Evolutionary conservation across 2,329 filamentous ascomycete species (phyloP), one percentile per base, ranked within the genome.

Genomic region (Plenodomus tracheiphilus): DNA sequence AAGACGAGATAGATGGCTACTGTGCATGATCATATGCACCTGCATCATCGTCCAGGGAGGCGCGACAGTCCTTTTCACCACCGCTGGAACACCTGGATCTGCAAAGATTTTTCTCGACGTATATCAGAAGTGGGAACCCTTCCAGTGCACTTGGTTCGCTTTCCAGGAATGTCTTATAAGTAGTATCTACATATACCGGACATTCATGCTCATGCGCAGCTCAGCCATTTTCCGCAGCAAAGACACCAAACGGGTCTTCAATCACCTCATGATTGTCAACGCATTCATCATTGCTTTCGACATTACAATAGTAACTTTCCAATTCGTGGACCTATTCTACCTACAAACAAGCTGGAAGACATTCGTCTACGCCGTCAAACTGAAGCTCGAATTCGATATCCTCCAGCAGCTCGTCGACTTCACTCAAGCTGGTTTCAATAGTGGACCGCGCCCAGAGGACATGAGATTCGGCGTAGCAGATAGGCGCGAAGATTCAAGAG

Each of bases 331-430:
- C 9, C 51, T 57, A 2, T 64, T 59, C 35, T 56, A 65, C 10
- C 55, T 65, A 13, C 58, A 65, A 47, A 62, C 61, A 3, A 64
- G 66, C 3, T 65, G 69, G 48, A 75, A 75, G 47, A 62, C 58
- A 5, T 69, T 75, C 11, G 67, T 72, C 18, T 77, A 76, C 57
- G 70, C 70, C 48, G 58, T 76, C 51, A 77, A 77, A 60, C 69
- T 81, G 17, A 79, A 81, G 54, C 71, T 82, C 16, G 82, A 84
- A 61, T 77, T 78, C 56, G 74, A 77, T 16, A 76, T 84, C 46
- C 68, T 85, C 17, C 74, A 81, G 39, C 54, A 59, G 40, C 61
- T 65, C 36, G 49, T 59, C 39, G 52, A 56, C 45, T 56, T 58
- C 43, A 51, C 56, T 11, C 43, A 45, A 20, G 47, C 51, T 19